Base-by-base conservation (phyloP, 192 early-diverging fungal genomes). In the Geosiphon pyriformis region DNA sequence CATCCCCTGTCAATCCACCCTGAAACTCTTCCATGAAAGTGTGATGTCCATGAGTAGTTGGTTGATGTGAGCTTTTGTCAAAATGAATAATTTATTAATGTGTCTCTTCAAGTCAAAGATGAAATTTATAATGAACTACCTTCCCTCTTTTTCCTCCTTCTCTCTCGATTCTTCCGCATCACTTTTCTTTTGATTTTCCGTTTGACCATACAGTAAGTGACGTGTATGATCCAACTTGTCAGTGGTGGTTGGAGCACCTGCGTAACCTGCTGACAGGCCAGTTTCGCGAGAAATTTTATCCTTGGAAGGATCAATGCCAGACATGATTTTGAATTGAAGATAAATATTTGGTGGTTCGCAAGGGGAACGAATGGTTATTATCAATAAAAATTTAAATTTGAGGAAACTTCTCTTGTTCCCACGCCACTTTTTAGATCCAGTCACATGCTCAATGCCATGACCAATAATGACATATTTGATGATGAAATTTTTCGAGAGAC, bases 171-270 rank as follows among this genome's bases (percentile, higher is more conserved):
- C n/a, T n/a, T n/a, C n/a, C n/a, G n/a, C n/a, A n/a, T n/a, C n/a
- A 55, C 23, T 55, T 29, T 2, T 56, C 22, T 56, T 29, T 56
- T 56, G 22, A 56, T 56, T 56, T 18, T 56, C 27, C 15, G 59
- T 47, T 47, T 61, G 59, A 11, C 59, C 59, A 46, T 61, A 61
- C 4, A 46, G 35, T 22, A 61, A 47, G 23, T 61, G 59, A 37
- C 59, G 34, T 26, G 59, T 61, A 42, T 46, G 35, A 7, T 61
- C 59, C 35, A 33, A 61, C 27, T 47, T 47, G 23, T 61, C 35
- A 46, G 37, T 0, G 4, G 35, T 42, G 1, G 59, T 46, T 2
- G 37, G 37, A 10, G 42, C 42, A 37, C 59, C 59, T 12, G 15
- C 59, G 30, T 22, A 23, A 49, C 26, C 31, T 29, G 47, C 29